These are phyloP conservation scores for Nitzschia inconspicua DNA, from an alignment of 108 stramenopile genomes.

Conservation along the genomic window DNA sequence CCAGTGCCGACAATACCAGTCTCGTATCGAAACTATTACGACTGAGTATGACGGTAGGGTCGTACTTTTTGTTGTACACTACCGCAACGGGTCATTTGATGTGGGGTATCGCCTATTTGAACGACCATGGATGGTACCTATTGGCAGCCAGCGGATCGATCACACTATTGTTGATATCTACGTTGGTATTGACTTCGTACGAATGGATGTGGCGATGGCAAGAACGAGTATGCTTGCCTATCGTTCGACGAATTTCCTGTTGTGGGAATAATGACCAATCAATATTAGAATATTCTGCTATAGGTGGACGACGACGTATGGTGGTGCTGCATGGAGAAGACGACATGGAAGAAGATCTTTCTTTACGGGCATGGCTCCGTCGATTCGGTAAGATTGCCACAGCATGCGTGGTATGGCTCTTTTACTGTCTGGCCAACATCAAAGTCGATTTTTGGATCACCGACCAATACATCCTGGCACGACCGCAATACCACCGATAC, in stretches of 20 bases:
- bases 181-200: background rate
- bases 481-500: background rate
- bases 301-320: background rate
- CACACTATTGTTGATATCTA: background rate
- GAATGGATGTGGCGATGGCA: conserved; percentile 36
- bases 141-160: conserved; percentile 11
- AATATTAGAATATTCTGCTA: no score
- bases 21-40: background rate
- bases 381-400: background rate
- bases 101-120: conserved; percentile 15
- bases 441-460: conserved; percentile 17
- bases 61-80: conserved; percentile 8
- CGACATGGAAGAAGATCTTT: conserved; percentile 3
- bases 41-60: background rate
- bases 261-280: no score
- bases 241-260: background rate
- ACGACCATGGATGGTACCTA: conserved; percentile 14
- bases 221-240: background rate
- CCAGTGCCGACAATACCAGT: conserved; percentile 14
- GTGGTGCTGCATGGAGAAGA: conserved; percentile 12
- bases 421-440: conserved; percentile 13
- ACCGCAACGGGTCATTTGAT: background rate
- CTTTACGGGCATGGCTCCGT: conserved; percentile 9
- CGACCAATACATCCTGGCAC: background rate
- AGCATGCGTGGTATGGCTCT: background rate